Conservation (phyloP, 768 basidiomycete species). For the Hygrophorus russula region DNA sequence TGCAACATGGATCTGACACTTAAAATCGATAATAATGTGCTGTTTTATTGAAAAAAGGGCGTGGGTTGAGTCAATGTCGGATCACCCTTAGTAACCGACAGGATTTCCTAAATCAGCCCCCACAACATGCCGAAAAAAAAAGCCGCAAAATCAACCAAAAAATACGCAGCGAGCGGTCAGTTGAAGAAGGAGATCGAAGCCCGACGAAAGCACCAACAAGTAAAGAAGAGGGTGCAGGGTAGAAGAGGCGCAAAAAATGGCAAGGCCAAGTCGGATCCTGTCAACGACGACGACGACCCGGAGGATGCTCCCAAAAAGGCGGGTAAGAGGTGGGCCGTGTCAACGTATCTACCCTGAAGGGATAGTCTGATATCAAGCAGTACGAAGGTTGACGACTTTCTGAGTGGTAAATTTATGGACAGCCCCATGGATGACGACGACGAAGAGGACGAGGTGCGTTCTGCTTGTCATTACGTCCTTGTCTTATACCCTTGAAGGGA, state of each 20-base stretch:
- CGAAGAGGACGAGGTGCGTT: conserved; percentile 13
- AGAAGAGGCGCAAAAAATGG: conserved; percentile 36
- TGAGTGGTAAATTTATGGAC: conserved; percentile 63
- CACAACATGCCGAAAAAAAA: conserved; percentile 10
- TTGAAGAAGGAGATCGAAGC: conserved; percentile 80
- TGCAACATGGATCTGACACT: no score
- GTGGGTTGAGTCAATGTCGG: no score
- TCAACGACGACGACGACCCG: conserved; percentile 19
- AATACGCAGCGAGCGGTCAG: conserved; percentile 82
- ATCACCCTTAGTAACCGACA: no score
- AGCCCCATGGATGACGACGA: conserved; percentile 31
- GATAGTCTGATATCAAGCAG: conserved; percentile 7
- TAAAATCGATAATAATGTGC: no score
- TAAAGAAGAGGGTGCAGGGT: conserved; percentile 57
- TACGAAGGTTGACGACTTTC: conserved; percentile 71
- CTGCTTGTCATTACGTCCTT: background rate
- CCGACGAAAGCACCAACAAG: conserved; percentile 71
- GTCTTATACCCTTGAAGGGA: background rate
- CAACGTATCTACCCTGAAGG: background rate
- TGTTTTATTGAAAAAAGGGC: no score
- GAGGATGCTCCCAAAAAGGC: conserved; percentile 18
- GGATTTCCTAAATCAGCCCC: no score
- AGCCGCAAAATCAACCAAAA: conserved; percentile 70
- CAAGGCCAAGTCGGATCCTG: conserved; percentile 8
- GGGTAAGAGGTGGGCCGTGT: background rate